phyloP scores from a whole-genome alignment of 2,329 filamentous ascomycete species.

The Epichloe aotearoae region DNA sequence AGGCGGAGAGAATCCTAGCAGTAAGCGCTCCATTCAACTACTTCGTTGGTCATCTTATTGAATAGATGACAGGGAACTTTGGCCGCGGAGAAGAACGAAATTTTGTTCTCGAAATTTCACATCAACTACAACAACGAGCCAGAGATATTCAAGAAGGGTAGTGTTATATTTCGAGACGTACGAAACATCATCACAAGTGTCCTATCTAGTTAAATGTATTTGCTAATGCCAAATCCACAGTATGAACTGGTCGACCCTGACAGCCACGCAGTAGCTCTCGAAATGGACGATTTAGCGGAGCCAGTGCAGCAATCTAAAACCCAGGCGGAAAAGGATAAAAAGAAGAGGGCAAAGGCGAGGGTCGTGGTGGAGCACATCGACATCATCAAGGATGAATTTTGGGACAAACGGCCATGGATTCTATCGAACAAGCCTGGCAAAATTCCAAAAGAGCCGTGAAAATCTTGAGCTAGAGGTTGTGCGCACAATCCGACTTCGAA shows the following conservation, averaged over 20 bases:
- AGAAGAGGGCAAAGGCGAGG: conserved; percentile 64
- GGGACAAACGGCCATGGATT: conserved; percentile 76
- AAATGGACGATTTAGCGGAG: conserved; percentile 36
- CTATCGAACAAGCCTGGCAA: conserved; percentile 61
- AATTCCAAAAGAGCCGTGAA: conserved; percentile 44
- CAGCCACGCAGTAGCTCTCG: conserved; percentile 30
- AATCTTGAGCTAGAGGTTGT: too few relatives aligned
- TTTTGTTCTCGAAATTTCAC: conserved; percentile 73
- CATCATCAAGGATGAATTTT: conserved; percentile 92
- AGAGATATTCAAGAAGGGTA: conserved; percentile 88
- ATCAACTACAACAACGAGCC: conserved; percentile 98
- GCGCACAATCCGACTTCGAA: background rate
- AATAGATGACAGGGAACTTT: conserved; percentile 53
- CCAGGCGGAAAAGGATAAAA: conserved; percentile 73
- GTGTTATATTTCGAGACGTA: conserved; percentile 74
- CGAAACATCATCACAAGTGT: conserved; percentile 12
- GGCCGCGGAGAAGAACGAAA: conserved; percentile 86
- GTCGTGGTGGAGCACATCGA: conserved; percentile 79
- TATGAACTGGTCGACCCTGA: conserved; percentile 56
- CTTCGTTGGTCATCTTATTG: conserved; percentile 4
- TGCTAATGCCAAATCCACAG: conserved; percentile 26
- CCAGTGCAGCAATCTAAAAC: conserved; percentile 54
- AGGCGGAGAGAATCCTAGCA: conserved; percentile 69
- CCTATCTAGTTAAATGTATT: background rate
- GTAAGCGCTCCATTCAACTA: conserved; percentile 24